A percentile compares a stretch with the other conserved stretches of the same genome.
phyloP scores from a whole-genome alignment of 805 yeast genomes.

The Metschnikowia chrysomelidarum region DNA sequence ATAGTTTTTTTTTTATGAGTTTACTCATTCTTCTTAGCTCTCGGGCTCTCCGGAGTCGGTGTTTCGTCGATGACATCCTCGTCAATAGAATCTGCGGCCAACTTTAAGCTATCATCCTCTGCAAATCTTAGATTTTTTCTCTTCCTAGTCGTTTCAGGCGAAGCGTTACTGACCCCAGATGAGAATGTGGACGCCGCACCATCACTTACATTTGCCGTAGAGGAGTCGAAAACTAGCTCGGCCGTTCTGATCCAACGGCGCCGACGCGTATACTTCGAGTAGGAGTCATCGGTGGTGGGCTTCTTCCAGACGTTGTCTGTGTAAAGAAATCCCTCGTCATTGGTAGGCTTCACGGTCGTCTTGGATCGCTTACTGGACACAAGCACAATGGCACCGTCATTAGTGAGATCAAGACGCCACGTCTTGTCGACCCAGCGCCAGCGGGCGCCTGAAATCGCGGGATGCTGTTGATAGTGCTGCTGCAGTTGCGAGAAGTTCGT shows the following conservation, averaged over 20 bases:
- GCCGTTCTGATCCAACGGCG: slow-evolving; percentile 97
- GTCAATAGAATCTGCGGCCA: slow-evolving; percentile 2
- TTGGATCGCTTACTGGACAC: slow-evolving; percentile 54
- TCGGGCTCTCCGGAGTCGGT: slow-evolving; percentile 1
- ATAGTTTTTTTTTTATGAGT: neutral
- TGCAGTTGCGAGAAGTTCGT: slow-evolving; percentile 31
- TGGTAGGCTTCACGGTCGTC: slow-evolving; percentile 65
- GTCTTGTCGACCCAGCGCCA: slow-evolving; percentile 96
- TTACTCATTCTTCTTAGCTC: slow-evolving; percentile 10
- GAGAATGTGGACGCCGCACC: slow-evolving; percentile 7
- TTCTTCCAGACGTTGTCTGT: slow-evolving; percentile 93
- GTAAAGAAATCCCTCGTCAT: slow-evolving; percentile 84
- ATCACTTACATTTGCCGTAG: slow-evolving; percentile 9
- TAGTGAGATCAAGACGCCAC: slow-evolving; percentile 88
- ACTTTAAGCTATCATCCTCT: slow-evolving; percentile 19
- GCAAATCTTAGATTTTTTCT: slow-evolving; percentile 47
- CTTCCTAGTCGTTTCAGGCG: slow-evolving; percentile 20
- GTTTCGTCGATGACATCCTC: slow-evolving; percentile 5
- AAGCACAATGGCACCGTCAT: slow-evolving; percentile 79
- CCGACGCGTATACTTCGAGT: slow-evolving; percentile 87
- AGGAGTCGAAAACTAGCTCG: slow-evolving; percentile 54
- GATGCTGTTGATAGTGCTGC: slow-evolving; percentile 22
- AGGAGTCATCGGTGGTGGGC: slow-evolving; percentile 84
- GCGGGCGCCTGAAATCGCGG: slow-evolving; percentile 58
- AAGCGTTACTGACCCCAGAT: slow-evolving; percentile 5